Conservation (phyloP, 305 asterid species). For the Solanum chacoense region DNA sequence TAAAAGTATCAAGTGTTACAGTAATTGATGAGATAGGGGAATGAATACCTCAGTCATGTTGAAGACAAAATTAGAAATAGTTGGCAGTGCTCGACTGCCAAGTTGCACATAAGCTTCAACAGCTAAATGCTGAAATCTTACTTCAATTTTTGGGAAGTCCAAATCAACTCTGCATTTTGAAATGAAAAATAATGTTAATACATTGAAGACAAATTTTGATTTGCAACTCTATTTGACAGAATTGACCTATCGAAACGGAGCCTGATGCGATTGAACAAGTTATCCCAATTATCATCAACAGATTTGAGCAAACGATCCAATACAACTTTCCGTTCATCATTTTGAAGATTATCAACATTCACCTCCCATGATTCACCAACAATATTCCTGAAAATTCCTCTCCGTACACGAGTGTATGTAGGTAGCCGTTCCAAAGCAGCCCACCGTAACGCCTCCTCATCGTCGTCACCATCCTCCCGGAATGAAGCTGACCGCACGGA, state of each 20-base stretch:
- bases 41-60: slow-evolving; percentile 78
- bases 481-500: slow-evolving; percentile 78
- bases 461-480: slow-evolving; percentile 80
- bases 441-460: slow-evolving; percentile 95
- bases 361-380: slow-evolving; percentile 73
- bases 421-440: slow-evolving; percentile 96
- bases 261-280: slow-evolving; percentile 63
- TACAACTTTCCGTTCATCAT: slow-evolving; percentile 49
- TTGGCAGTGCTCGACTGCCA: slow-evolving; percentile 96
- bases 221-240: neutral
- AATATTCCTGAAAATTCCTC: slow-evolving; percentile 63
- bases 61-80: slow-evolving; percentile 74
- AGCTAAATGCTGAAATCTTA: slow-evolving; percentile 61
- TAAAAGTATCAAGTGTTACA: neutral
- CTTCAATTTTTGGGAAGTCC: slow-evolving; percentile 93
- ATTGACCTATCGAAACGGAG: slow-evolving; percentile 70
- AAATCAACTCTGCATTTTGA: slow-evolving; percentile 62
- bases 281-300: slow-evolving; percentile 78
- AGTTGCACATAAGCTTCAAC: slow-evolving; percentile 68
- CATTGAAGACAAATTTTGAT: neutral
- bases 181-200: neutral
- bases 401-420: slow-evolving; percentile 71
- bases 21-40: neutral
- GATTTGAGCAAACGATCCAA: slow-evolving; percentile 63
- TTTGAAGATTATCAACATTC: slow-evolving; percentile 48